Evolutionary conservation across 2,329 filamentous ascomycete genomes (phyloP).

Genomic region (Paracoccidioides brasiliensis): DNA sequence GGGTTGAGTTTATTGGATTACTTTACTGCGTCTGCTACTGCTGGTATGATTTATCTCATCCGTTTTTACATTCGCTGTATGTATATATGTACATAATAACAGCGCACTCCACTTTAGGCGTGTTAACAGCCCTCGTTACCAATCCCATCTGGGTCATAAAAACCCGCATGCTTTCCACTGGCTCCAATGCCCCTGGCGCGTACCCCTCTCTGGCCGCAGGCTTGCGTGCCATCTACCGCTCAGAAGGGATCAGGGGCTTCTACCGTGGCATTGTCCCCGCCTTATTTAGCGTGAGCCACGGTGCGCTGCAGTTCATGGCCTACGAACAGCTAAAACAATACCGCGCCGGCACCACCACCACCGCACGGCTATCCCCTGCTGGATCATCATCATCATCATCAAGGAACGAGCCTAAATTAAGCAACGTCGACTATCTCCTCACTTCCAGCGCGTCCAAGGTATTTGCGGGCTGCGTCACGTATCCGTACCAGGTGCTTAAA

Average conservation of each 20-base stretch:
- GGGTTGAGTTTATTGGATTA: slow-evolving; percentile 50
- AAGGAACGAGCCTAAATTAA: slow-evolving; percentile 33
- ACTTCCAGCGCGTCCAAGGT: slow-evolving; percentile 74
- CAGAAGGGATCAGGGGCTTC: slow-evolving; percentile 67
- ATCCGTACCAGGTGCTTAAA: slow-evolving; percentile 87
- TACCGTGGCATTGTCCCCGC: slow-evolving; percentile 78
- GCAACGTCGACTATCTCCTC: slow-evolving; percentile 64
- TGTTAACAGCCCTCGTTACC: slow-evolving; percentile 66
- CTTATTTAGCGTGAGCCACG: slow-evolving; percentile 76
- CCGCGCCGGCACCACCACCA: slow-evolving; percentile 33
- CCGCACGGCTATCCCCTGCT: slow-evolving; percentile 10
- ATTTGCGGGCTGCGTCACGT: slow-evolving; percentile 77
- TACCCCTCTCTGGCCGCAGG: slow-evolving; percentile 70
- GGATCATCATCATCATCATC: slow-evolving; percentile 5
- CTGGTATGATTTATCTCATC: slow-evolving; percentile 30
- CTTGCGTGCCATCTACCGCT: slow-evolving; percentile 48
- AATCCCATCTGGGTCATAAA: slow-evolving; percentile 98
- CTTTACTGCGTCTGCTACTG: slow-evolving; percentile 58
- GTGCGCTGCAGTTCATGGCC: slow-evolving; percentile 88
- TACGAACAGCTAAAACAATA: slow-evolving; percentile 67
- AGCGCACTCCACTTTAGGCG: slow-evolving; percentile 36
- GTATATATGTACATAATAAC: not conserved
- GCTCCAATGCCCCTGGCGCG: slow-evolving; percentile 58
- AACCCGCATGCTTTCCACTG: slow-evolving; percentile 87
- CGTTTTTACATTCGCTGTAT: not conserved